Conservation (phyloP, 345 rosid genomes). For the Punica granatum region DNA sequence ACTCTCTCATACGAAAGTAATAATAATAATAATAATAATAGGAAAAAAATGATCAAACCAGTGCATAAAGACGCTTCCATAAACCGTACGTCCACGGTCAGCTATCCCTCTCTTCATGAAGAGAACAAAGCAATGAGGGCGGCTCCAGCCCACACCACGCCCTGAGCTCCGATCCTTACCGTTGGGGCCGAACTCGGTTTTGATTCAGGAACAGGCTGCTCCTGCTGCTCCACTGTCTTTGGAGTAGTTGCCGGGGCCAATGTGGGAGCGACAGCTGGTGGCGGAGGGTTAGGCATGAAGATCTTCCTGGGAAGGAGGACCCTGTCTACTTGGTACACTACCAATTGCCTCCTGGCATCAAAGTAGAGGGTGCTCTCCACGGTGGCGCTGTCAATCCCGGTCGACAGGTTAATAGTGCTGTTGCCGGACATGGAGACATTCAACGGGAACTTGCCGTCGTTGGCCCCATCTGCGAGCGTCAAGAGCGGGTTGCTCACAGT, state of each 20-base stretch:
- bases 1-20: not conserved
- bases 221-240: not conserved
- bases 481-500: slow-evolving; percentile 32
- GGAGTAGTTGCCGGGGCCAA: not conserved
- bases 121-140: not conserved
- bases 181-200: not conserved
- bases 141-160: not conserved
- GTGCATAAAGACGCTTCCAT: not conserved
- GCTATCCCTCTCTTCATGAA: not conserved
- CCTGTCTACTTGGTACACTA: slow-evolving; percentile 13
- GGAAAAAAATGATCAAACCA: not conserved
- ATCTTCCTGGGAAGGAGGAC: slow-evolving; percentile 15
- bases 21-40: not conserved
- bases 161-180: not conserved
- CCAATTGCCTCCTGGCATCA: slow-evolving; percentile 5
- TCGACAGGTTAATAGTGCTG: slow-evolving; percentile 11
- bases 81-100: not conserved
- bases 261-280: slow-evolving; percentile 12
- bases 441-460: slow-evolving; percentile 20
- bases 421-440: slow-evolving; percentile 19
- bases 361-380: slow-evolving; percentile 12
- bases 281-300: slow-evolving; percentile 9
- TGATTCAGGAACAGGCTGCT: not conserved
- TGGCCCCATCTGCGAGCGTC: slow-evolving; percentile 33
- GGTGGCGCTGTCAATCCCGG: slow-evolving; percentile 13